Conservation (phyloP, 306 rosid genomes). For the Crotalaria pallida region DNA sequence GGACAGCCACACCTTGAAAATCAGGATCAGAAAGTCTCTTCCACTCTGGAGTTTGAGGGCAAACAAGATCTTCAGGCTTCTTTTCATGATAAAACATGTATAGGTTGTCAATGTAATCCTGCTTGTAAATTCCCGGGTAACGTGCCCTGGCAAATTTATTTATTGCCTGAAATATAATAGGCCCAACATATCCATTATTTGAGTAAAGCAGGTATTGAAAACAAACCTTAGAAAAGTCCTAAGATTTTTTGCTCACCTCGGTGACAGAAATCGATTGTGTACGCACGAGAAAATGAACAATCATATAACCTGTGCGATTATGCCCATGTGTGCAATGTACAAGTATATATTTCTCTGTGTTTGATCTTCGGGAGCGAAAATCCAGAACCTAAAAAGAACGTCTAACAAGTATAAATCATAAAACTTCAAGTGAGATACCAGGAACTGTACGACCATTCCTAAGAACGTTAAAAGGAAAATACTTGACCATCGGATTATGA, state of each 20-base stretch:
- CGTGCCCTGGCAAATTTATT: constrained; percentile 67
- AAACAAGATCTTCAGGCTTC: constrained; percentile 67
- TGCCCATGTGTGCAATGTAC: constrained; percentile 98
- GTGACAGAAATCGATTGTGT: constrained; percentile 56
- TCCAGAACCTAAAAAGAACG: constrained; percentile 61
- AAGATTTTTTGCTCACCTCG: constrained; percentile 48
- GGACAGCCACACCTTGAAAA: constrained; percentile 54
- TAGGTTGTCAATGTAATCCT: constrained; percentile 76
- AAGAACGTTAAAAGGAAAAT: constrained; percentile 1
- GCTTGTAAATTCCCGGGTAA: constrained; percentile 92
- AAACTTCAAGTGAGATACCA: constrained; percentile 31
- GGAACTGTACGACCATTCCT: constrained; percentile 19
- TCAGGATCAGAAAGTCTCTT: constrained; percentile 73
- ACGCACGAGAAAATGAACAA: constrained; percentile 77
- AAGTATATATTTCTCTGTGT: constrained; percentile 69
- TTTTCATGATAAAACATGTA: constrained; percentile 73
- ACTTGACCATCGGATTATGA: constrained; percentile 1
- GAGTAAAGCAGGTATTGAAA: neutral
- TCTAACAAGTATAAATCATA: constrained; percentile 27
- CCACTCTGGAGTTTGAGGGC: constrained; percentile 94
- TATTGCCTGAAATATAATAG: constrained; percentile 57
- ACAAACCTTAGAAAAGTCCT: neutral
- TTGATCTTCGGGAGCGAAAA: constrained; percentile 58
- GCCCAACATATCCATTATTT: neutral
- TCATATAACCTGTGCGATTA: constrained; percentile 98